phyloP scores from a whole-genome alignment of 352 stramenopile genomes.

The Globisporangium ultimum region DNA sequence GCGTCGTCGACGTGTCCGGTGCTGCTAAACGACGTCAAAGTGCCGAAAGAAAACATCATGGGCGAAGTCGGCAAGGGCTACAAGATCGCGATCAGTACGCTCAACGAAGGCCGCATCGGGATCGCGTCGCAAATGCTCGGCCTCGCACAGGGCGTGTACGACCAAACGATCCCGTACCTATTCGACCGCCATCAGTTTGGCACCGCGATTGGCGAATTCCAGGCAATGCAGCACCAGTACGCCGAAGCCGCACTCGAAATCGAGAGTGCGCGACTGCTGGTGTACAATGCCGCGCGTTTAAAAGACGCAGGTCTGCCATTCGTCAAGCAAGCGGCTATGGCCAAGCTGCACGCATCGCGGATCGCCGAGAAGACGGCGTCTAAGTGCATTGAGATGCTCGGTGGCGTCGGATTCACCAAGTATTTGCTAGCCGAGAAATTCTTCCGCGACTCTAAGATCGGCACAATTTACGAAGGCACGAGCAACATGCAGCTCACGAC shows the following conservation, averaged over 20 bases:
- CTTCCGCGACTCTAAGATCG: conserved; percentile 97
- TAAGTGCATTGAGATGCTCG: conserved; percentile 96
- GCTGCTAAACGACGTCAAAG: conserved; percentile 93
- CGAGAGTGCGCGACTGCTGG: conserved; percentile 89
- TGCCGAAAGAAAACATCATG: conserved; percentile 92
- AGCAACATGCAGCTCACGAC: conserved; percentile 97
- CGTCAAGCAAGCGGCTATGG: conserved; percentile 97
- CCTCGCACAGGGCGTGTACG: conserved; percentile 94
- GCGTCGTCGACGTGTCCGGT: conserved; percentile 95
- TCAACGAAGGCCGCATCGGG: conserved; percentile 95
- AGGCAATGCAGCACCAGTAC: conserved; percentile 97
- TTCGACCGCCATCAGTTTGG: conserved; percentile 96
- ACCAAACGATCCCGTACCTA: conserved; percentile 95
- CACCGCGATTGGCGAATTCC: conserved; percentile 91
- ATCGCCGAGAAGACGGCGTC: conserved; percentile 94
- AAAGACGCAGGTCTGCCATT: conserved; percentile 95
- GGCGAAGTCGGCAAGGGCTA: conserved; percentile 93
- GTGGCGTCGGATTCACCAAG: conserved; percentile 95
- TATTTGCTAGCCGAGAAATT: conserved; percentile 95
- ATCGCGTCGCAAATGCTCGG: conserved; percentile 98
- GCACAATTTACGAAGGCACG: conserved; percentile 97
- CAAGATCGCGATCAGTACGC: conserved; percentile 97
- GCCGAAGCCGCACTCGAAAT: conserved; percentile 94
- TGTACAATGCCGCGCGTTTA: conserved; percentile 93
- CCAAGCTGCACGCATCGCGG: conserved; percentile 93